Base-by-base conservation (phyloP, 352 stramenopile genomes). In the Globisporangium acanthophoron region DNA sequence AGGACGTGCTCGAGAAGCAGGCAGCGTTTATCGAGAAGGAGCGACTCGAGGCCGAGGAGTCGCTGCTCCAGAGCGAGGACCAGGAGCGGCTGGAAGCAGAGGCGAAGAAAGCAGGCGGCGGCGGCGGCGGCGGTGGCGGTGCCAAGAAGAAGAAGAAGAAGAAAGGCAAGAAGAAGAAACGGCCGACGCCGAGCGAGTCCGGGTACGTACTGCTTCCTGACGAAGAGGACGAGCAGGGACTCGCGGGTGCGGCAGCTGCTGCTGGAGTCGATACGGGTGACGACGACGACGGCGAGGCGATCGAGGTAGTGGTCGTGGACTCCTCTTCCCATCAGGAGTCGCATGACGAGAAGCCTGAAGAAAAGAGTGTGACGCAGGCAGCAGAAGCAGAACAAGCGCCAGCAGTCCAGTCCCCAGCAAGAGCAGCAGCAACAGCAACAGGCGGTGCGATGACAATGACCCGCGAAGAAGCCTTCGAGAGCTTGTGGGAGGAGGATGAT, bases 381-480 rank as follows among this genome's bases (percentile, higher is more conserved):
- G n/a, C 6, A 8, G 29, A 5, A 21, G 15, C 46, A 41, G 9
- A 33, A n/a, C 43, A 39, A 53, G 11, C 37, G 33, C 33, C 33
- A 13, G n/a, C n/a, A 21, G 9, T 31, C 4, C 15, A 3, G 31
- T 27, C 24, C 24, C 31, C 31, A 35, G 31, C 31, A 9, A 35
- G 31, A 39, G 1, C 33, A 18, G 13, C 12, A 51, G n/a, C 29
- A 11, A 4, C 12, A 43, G 37, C n/a, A 18, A 16, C 12, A 12
- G 47, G 18, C 21, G 56, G 46, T 1, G 39, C 31, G 27, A 31
- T 64, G 35, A 53, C 65, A 5, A 73, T 88, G 52, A 90, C 80
- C 40, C 67, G 83, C 46, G 83, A 92, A 52, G 83, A 92, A 64
- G 83, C 83, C 0, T 90, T 78, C 55, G 83, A 92, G 39, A 92